Evolutionary conservation across 2,329 filamentous ascomycete genomes (phyloP), one percentile per base, ranked within the genome.

Genomic region (Tolypocladium endophyticum): DNA sequence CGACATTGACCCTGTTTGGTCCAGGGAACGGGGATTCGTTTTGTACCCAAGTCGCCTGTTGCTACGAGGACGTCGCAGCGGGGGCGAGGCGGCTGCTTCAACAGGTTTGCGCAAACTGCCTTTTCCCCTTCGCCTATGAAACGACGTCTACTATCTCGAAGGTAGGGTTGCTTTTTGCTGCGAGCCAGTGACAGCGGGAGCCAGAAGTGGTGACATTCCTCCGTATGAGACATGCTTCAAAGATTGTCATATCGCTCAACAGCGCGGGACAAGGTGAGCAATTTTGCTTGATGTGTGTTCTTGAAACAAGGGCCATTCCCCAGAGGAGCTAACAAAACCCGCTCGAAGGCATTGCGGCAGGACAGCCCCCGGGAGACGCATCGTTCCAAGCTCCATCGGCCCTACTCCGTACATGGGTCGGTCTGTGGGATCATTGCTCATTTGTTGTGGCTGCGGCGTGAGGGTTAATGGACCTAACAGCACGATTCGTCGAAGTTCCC

Each of bases 151-250:
- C 50, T 53, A 35, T 23, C 18, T 43, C 18, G 25, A 39, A 47
- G 50, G 50, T 41, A 12, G 30, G 58, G n/a, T 47, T 59, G 58
- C 58, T 56, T 53, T 52, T 53, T 56, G 43, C 39, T 55, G 47
- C 35, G 47, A 23, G 43, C 52, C 38, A 59, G 54, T 23, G 50
- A 25, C 54, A 38, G 33, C 30, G 45, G 28, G 36, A 54, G 30
- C 38, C 55, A 55, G 39, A 60, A 16, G 28, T 41, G 28, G 50
- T 56, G 56, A 35, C 59, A 61, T 61, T 61, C 55, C 57, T 53
- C 30, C 28, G 43, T 20, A 57, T 54, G 54, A 59, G 59, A 61
- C 59, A 55, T 47, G 57, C 18, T 28, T 47, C 55, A 14, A 45
- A 35, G 30, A 16, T 39, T 55, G 52, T 25, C 53, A 25, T 28